Conservation (phyloP, 2,329 filamentous ascomycete species). For the Verticillium nonalfalfae region DNA sequence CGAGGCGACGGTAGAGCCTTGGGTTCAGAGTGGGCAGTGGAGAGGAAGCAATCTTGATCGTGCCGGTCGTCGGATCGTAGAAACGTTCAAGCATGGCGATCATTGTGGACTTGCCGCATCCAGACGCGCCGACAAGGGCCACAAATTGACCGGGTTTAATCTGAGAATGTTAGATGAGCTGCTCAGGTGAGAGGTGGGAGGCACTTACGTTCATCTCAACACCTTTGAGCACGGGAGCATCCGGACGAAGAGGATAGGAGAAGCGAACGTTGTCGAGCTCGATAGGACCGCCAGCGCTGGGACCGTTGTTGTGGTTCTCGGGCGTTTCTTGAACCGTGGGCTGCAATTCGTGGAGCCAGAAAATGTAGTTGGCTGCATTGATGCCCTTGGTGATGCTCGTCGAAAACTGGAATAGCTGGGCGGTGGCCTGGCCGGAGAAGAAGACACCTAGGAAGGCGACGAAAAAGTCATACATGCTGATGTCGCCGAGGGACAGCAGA, state of each 20-base stretch:
- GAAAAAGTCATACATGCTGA: slow-evolving; percentile 35
- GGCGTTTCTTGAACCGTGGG: slow-evolving; percentile 33
- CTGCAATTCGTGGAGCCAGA: slow-evolving; percentile 37
- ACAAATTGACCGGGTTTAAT: slow-evolving; percentile 42
- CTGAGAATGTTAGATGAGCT: slow-evolving; percentile 8
- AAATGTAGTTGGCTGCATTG: slow-evolving; percentile 41
- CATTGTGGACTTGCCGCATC: slow-evolving; percentile 56
- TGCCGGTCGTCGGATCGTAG: slow-evolving; percentile 36
- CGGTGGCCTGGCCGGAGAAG: slow-evolving; percentile 33
- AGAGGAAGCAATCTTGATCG: slow-evolving; percentile 37
- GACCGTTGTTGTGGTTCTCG: slow-evolving; percentile 28
- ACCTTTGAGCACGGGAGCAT: slow-evolving; percentile 32
- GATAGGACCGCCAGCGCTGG: slow-evolving; percentile 29
- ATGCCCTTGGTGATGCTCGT: slow-evolving; percentile 46
- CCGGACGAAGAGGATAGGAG: slow-evolving; percentile 48
- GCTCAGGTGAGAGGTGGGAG: neutral
- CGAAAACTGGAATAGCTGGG: slow-evolving; percentile 37
- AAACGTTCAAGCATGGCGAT: slow-evolving; percentile 44
- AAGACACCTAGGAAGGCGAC: slow-evolving; percentile 46
- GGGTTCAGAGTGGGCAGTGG: slow-evolving; percentile 34
- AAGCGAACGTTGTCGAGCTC: slow-evolving; percentile 53
- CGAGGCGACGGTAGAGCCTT: slow-evolving; percentile 42
- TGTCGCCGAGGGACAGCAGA: slow-evolving; percentile 28
- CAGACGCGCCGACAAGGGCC: slow-evolving; percentile 48
- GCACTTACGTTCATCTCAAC: slow-evolving; percentile 28